Conservation (phyloP, 345 rosid species). For the Pelargonium nanum region DNA sequence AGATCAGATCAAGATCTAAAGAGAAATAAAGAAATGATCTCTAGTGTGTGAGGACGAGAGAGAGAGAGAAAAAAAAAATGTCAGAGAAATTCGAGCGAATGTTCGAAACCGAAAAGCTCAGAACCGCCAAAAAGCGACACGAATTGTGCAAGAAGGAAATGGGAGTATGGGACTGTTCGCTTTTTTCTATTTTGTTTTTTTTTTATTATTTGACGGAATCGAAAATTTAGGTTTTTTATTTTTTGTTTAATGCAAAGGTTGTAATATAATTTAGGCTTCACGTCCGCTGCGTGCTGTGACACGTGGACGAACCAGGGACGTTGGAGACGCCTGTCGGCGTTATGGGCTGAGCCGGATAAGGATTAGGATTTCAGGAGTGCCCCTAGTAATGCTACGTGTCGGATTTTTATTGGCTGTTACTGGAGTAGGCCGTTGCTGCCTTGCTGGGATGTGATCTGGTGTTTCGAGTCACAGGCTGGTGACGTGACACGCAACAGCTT, state of each 20-base stretch:
- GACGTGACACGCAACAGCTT: not conserved
- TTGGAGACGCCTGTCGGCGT: not conserved
- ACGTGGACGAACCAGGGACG: not conserved
- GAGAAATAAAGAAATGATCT: conserved; percentile 9
- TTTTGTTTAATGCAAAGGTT: no score
- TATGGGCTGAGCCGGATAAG: not conserved
- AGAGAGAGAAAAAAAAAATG: conserved; percentile 1
- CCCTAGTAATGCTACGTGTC: not conserved
- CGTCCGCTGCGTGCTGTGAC: not conserved
- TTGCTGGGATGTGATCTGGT: not conserved
- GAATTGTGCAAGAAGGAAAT: not conserved
- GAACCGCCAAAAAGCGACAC: conserved; percentile 21
- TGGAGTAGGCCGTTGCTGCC: not conserved
- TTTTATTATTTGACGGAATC: not conserved
- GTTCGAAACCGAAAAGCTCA: conserved; percentile 21
- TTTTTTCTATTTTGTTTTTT: not conserved
- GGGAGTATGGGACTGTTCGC: not conserved
- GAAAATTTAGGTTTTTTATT: not conserved
- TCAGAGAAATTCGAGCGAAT: conserved; percentile 14
- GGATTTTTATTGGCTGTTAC: not conserved
- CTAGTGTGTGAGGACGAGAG: conserved; percentile 5
- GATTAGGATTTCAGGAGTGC: not conserved
- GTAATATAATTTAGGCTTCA: no score
- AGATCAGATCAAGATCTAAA: not conserved
- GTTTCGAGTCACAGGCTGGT: not conserved